Evolutionary conservation across 352 stramenopile species (phyloP).

Genomic region (Thalassiosira hispida): DNA sequence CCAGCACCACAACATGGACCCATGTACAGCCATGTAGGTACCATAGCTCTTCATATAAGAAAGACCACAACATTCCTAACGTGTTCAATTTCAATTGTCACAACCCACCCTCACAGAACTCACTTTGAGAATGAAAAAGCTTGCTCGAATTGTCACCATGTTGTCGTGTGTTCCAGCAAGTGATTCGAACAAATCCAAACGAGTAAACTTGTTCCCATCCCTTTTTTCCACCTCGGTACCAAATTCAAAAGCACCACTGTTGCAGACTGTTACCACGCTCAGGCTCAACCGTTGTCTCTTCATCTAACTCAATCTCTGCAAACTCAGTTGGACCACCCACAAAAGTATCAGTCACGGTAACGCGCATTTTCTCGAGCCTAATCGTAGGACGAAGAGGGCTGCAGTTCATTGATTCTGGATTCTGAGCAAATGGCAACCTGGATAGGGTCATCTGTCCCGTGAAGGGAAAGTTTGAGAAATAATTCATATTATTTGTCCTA

Average conservation of each 20-base stretch:
- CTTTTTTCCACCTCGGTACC: neutral
- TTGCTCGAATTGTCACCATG: neutral
- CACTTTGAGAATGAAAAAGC: conserved; percentile 1
- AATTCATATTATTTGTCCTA: neutral
- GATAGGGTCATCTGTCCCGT: conserved; percentile 7
- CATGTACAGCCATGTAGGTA: too few species aligned
- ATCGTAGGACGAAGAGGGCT: neutral
- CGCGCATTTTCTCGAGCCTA: neutral
- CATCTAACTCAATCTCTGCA: neutral
- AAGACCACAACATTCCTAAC: too few species aligned
- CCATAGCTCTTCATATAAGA: too few species aligned
- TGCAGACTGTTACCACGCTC: neutral
- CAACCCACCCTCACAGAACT: too few species aligned
- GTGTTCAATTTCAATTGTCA: too few species aligned
- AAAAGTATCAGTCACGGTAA: neutral
- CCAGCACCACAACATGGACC: too few species aligned
- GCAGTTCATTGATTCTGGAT: conserved; percentile 3
- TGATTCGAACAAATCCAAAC: neutral
- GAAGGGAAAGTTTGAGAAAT: conserved; percentile 13
- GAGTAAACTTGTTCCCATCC: conserved; percentile 3
- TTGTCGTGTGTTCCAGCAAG: neutral
- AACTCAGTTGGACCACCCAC: neutral
- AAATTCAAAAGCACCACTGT: conserved; percentile 2
- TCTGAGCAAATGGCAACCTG: conserved; percentile 11
- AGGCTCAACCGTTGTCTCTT: neutral